Percentiles rank a stretch among this genome's conserved stretches.
These are phyloP conservation scores for Starmerella stellata DNA, from an alignment of 805 yeast genomes.

Conservation along the genomic window DNA sequence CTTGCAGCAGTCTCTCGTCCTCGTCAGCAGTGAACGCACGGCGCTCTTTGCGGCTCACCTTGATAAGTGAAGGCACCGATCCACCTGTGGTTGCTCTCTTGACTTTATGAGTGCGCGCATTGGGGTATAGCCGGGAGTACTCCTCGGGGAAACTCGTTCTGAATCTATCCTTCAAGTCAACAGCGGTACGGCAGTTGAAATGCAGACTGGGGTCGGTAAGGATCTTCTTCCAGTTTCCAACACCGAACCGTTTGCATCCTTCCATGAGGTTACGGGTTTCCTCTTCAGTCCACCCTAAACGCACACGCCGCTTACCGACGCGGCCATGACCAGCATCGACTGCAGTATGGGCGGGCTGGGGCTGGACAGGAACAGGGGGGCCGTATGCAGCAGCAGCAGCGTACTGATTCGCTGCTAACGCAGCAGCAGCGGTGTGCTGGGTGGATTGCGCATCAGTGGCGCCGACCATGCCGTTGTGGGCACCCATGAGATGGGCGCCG, in stretches of 20 bases:
- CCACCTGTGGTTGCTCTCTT: constrained; percentile 15
- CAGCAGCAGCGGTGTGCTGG: constrained; percentile 10
- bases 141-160: constrained; percentile 31
- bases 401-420: constrained; percentile 13
- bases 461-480: constrained; percentile 7
- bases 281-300: constrained; percentile 27
- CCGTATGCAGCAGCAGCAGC: constrained; percentile 16
- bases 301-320: constrained; percentile 23
- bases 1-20: constrained; percentile 27
- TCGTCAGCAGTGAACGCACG: constrained; percentile 28
- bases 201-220: constrained; percentile 26
- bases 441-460: constrained; percentile 3
- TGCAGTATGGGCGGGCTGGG: constrained; percentile 2
- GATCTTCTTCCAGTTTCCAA: constrained; percentile 32
- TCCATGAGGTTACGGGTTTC: constrained; percentile 28
- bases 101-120: constrained; percentile 28
- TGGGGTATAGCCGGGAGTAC: constrained; percentile 28
- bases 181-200: constrained; percentile 30
- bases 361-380: constrained; percentile 14
- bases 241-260: constrained; percentile 29
- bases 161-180: constrained; percentile 30
- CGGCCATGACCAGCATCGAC: constrained; percentile 14
- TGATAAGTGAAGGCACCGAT: constrained; percentile 21
- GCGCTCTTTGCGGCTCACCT: constrained; percentile 29
- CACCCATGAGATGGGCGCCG: constrained; percentile 5